Evolutionary conservation across 2,329 filamentous ascomycete species (phyloP).

Genomic region (Cladorrhinum sp.): DNA sequence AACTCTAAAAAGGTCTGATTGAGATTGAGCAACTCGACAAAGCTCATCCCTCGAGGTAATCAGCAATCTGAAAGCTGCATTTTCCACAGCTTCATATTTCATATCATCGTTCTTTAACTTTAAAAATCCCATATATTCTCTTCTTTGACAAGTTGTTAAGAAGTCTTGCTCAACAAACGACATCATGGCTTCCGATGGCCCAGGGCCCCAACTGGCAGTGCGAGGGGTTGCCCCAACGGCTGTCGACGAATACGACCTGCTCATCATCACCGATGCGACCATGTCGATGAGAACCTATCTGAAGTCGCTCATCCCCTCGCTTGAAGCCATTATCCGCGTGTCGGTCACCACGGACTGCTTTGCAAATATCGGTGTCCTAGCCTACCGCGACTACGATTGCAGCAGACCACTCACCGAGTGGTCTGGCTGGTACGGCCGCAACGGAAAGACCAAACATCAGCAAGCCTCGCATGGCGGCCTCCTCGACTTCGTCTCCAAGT

Average conservation of each 20-base stretch:
- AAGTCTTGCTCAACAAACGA: no score
- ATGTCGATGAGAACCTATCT: slow-evolving; percentile 45
- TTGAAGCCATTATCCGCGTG: slow-evolving; percentile 50
- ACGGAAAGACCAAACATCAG: slow-evolving; percentile 8
- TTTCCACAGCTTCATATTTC: no score
- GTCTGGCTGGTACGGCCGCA: slow-evolving; percentile 41
- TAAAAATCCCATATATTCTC: no score
- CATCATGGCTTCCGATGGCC: neutral
- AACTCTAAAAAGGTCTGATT: no score
- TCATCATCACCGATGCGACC: slow-evolving; percentile 47
- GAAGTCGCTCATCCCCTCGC: slow-evolving; percentile 41
- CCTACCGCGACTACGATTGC: slow-evolving; percentile 48
- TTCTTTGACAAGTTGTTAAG: no score
- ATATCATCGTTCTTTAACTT: no score
- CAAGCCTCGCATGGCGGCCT: slow-evolving; percentile 35
- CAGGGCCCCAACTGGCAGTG: neutral
- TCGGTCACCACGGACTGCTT: slow-evolving; percentile 49
- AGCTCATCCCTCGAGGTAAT: no score
- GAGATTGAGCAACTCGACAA: no score
- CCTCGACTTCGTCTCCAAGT: slow-evolving; percentile 34
- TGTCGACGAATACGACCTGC: slow-evolving; percentile 38
- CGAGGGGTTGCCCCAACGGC: neutral
- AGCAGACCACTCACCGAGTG: neutral
- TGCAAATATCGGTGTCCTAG: slow-evolving; percentile 47
- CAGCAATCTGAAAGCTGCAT: no score